Percentiles rank a stretch among this genome's conserved stretches.
Conservation (phyloP, 2,329 filamentous ascomycete genomes). For the Aspergillus viridinutans region DNA sequence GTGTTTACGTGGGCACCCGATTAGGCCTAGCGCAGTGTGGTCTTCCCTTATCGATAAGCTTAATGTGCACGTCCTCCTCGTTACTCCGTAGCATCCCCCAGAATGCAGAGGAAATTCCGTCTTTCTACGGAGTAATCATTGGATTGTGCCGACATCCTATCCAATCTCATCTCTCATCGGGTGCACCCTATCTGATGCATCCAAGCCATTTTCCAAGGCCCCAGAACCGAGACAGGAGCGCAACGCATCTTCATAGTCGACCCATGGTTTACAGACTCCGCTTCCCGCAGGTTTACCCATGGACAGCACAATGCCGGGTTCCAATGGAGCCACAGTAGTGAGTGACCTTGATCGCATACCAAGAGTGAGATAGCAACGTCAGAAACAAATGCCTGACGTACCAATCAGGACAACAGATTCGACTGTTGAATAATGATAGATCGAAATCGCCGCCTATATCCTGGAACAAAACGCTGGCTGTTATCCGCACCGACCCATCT, state of each 20-base stretch:
- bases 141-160: too few species aligned
- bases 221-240: conserved; percentile 30
- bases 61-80: conserved; percentile 17
- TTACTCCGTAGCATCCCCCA: not conserved
- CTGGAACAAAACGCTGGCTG: too few species aligned
- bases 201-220: conserved; percentile 27
- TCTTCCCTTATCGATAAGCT: conserved; percentile 41
- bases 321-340: not conserved
- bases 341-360: too few species aligned
- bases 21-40: conserved; percentile 29
- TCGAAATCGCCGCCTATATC: too few species aligned
- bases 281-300: conserved; percentile 16
- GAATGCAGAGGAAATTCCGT: not conserved
- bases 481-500: too few species aligned
- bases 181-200: not conserved
- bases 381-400: not conserved
- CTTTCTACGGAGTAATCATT: too few species aligned
- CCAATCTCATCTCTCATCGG: not conserved
- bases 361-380: not conserved
- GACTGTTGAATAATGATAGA: not conserved
- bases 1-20: conserved; percentile 36
- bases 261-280: conserved; percentile 19
- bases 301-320: conserved; percentile 4
- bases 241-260: conserved; percentile 1
- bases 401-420: not conserved